Conservation (phyloP, 176 grass and related monocot genomes). For the Eleusine indica region DNA sequence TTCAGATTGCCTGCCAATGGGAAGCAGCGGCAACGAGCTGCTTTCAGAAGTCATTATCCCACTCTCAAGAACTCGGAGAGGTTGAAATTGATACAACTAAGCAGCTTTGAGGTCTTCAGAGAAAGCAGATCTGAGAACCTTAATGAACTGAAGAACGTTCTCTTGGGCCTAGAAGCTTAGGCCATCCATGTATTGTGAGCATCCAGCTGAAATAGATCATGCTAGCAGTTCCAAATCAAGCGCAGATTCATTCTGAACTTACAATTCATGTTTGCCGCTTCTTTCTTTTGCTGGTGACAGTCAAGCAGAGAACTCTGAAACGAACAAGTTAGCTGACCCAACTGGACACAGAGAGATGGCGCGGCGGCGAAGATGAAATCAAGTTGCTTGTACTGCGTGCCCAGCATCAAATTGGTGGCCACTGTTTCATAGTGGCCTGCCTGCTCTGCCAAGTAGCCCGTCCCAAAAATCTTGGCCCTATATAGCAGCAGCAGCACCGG, state of each 20-base stretch:
- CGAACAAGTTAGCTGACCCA: too few species aligned
- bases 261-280: too few species aligned
- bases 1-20: not conserved
- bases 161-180: too few species aligned
- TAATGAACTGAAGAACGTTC: too few species aligned
- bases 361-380: not conserved
- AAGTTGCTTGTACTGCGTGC: not conserved
- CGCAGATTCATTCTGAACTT: too few species aligned
- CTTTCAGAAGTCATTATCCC: conserved; percentile 5
- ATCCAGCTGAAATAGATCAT: not conserved
- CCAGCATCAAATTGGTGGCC: conserved; percentile 20
- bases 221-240: not conserved
- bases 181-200: too few species aligned
- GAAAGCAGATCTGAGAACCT: not conserved
- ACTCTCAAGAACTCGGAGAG: not conserved
- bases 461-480: not conserved
- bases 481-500: not conserved
- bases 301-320: not conserved
- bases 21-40: not conserved
- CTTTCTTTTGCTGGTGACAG: too few species aligned
- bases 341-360: not conserved
- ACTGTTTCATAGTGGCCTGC: conserved; percentile 22
- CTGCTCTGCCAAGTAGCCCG: not conserved
- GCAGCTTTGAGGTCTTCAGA: not conserved
- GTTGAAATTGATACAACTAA: not conserved